phyloP scores from a whole-genome alignment of 257 asterid genomes.

The Solanum peruvianum region DNA sequence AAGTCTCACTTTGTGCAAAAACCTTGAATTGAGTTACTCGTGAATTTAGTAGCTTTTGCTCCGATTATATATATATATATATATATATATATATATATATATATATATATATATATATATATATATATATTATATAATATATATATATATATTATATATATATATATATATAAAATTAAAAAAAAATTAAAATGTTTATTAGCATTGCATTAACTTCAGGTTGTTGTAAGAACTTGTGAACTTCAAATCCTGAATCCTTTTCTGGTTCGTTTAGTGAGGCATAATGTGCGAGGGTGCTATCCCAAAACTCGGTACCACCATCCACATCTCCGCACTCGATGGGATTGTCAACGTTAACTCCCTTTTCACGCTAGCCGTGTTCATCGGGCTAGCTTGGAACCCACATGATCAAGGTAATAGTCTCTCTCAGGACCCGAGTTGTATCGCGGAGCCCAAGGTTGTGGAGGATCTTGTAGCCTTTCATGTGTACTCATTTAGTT shows the following conservation, averaged over 20 bases:
- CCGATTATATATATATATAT: not conserved
- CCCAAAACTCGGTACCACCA: conserved; percentile 48
- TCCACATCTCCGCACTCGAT: conserved; percentile 79
- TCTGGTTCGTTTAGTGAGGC: not conserved
- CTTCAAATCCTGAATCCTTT: not conserved
- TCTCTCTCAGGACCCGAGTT: conserved; percentile 40
- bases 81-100: not conserved
- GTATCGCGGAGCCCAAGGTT: conserved; percentile 38
- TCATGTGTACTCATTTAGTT: conserved; percentile 87
- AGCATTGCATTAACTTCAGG: not conserved
- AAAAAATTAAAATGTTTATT: not conserved
- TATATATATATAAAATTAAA: too few relatives aligned
- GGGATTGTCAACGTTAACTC: conserved; percentile 88
- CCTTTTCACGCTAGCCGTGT: conserved; percentile 79
- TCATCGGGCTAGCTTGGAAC: conserved; percentile 91
- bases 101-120: not conserved
- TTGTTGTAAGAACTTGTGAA: not conserved
- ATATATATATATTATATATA: not conserved
- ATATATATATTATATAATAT: not conserved
- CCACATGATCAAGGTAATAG: conserved; percentile 68
- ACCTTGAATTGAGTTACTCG: not conserved
- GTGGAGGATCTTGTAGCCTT: conserved; percentile 61
- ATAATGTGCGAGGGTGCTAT: conserved; percentile 35
- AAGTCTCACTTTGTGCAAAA: not conserved
- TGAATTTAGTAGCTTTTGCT: not conserved